Evolutionary conservation across 2,329 filamentous ascomycete genomes (phyloP).

Genomic region (Monosporascus sp.): DNA sequence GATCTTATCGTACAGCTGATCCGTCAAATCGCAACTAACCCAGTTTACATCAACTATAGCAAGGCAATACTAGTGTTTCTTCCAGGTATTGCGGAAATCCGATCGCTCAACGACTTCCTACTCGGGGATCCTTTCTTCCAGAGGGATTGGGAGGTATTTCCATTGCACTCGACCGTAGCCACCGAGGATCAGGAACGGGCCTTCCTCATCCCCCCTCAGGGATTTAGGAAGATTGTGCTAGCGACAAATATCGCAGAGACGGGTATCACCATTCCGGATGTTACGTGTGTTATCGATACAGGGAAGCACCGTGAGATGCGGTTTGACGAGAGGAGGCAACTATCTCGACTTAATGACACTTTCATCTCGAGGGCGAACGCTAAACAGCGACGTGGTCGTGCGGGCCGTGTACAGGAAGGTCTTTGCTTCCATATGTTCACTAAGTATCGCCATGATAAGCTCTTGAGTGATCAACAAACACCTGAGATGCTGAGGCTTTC

Average conservation of each 20-base stretch:
- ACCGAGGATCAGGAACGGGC: slow-evolving; percentile 95
- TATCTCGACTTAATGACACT: slow-evolving; percentile 85
- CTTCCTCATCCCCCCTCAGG: slow-evolving; percentile 77
- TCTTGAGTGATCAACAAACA: slow-evolving; percentile 88
- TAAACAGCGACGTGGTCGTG: slow-evolving; percentile 88
- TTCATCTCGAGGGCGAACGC: slow-evolving; percentile 96
- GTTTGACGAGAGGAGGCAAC: slow-evolving; percentile 86
- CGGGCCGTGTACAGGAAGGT: slow-evolving; percentile 90
- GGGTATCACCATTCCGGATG: slow-evolving; percentile 95
- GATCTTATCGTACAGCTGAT: slow-evolving; percentile 79
- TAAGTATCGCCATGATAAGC: slow-evolving; percentile 75
- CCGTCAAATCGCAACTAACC: slow-evolving; percentile 65
- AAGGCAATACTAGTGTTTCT: slow-evolving; percentile 92
- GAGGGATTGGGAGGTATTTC: slow-evolving; percentile 77
- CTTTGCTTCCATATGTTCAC: slow-evolving; percentile 96
- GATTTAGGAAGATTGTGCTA: slow-evolving; percentile 85
- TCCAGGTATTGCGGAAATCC: slow-evolving; percentile 89
- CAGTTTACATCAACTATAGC: slow-evolving; percentile 65
- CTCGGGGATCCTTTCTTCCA: slow-evolving; percentile 70
- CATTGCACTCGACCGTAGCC: slow-evolving; percentile 89
- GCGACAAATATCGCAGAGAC: slow-evolving; percentile 98
- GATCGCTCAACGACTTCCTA: slow-evolving; percentile 80
- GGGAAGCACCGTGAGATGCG: slow-evolving; percentile 98
- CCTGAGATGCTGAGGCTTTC: slow-evolving; percentile 94
- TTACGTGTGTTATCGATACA: slow-evolving; percentile 93